These are phyloP conservation scores for Hymenoscyphus fructigenus DNA, from an alignment of 2,329 filamentous ascomycete genomes.

Conservation along the genomic window DNA sequence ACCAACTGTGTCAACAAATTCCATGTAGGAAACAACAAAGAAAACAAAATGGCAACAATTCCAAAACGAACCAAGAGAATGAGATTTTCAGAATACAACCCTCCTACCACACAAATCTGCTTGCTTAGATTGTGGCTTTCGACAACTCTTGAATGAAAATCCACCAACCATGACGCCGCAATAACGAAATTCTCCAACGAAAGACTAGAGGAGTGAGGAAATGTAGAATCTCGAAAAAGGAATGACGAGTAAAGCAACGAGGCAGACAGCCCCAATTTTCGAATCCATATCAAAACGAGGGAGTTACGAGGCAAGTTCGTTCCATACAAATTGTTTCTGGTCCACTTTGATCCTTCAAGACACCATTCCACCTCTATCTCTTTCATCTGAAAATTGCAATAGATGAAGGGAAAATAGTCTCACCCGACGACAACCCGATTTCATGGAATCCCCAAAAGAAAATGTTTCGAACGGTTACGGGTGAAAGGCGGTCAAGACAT, in stretches of 20 bases:
- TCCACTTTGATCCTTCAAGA: background rate
- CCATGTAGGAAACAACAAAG: background rate
- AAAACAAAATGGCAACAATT: background rate
- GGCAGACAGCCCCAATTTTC: background rate
- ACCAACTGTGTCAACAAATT: background rate
- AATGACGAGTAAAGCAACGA: background rate
- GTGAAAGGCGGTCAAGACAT: slow-evolving; percentile 1
- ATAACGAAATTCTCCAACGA: background rate
- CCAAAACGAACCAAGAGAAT: background rate
- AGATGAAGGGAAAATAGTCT: background rate
- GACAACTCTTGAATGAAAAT: background rate
- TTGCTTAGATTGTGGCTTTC: background rate
- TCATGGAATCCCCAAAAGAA: background rate
- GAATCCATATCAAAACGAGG: background rate
- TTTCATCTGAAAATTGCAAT: background rate
- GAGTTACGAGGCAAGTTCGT: background rate
- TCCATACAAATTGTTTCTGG: background rate
- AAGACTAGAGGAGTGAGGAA: background rate
- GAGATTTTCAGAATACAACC: background rate
- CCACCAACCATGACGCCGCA: background rate
- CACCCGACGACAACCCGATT: background rate
- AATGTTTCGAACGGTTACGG: background rate
- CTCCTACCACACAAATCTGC: background rate
- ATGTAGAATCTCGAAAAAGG: background rate
- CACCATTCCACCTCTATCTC: background rate